phyloP scores from a whole-genome alignment of 2,329 filamentous ascomycete species.

The Xylaria sp. region DNA sequence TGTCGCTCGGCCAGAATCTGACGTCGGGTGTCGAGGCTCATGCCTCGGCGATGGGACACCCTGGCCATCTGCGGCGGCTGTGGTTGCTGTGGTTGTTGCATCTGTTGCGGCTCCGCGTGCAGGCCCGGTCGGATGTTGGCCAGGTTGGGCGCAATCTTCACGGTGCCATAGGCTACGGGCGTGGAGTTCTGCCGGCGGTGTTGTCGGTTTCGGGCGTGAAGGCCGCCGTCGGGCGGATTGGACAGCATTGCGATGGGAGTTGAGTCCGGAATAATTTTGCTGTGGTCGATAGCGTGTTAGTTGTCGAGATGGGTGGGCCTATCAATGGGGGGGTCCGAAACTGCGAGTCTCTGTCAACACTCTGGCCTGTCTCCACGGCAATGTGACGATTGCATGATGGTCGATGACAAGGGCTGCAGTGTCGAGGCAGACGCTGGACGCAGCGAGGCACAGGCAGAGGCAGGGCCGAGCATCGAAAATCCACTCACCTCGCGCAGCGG shows the following conservation, averaged over 20 bases:
- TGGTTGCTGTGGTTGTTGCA: too few species aligned
- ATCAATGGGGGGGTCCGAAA: constrained; percentile 39
- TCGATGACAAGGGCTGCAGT: not conserved
- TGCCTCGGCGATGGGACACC: constrained; percentile 68
- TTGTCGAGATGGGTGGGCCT: constrained; percentile 28
- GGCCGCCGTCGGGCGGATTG: constrained; percentile 59
- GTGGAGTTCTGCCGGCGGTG: constrained; percentile 88
- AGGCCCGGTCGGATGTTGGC: constrained; percentile 45
- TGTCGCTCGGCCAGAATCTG: constrained; percentile 39
- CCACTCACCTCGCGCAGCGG: constrained; percentile 34
- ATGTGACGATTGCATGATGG: not conserved
- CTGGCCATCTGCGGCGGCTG: constrained; percentile 30
- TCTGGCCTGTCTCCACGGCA: not conserved
- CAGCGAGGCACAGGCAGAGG: not conserved
- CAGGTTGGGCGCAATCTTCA: constrained; percentile 61
- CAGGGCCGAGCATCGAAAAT: constrained; percentile 8
- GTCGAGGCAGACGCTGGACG: too few species aligned
- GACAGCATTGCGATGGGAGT: constrained; percentile 74
- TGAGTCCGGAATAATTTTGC: constrained; percentile 56
- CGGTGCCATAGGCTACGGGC: constrained; percentile 69
- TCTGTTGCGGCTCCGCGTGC: constrained; percentile 28
- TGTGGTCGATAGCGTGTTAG: constrained; percentile 44
- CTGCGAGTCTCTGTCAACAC: constrained; percentile 27
- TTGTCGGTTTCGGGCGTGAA: constrained; percentile 67
- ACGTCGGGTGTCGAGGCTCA: constrained; percentile 73